Base-by-base conservation (phyloP, 169 alveolate genomes). In the Eimeria acervulina region DNA sequence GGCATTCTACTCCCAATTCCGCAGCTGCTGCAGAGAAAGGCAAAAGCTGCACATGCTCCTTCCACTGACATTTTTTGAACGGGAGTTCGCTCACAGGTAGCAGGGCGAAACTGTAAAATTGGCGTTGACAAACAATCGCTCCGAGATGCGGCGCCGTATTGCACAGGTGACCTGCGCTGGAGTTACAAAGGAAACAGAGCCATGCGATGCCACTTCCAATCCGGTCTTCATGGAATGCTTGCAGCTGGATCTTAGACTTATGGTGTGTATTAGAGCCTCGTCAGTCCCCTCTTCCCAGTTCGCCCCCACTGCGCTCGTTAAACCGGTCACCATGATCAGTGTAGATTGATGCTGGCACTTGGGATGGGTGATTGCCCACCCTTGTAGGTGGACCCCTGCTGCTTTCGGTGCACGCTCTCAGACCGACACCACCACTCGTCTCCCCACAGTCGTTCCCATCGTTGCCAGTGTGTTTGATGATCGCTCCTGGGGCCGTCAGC, bases 191-290 rank as follows among this genome's bases (percentile, higher is more conserved):
- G 97, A 97, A 38, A 97, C 98, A 21, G 97, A 97, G 13, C 96
- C 97, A 51, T 96, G 93, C 63, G 94, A 94, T 42, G 96, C 96
- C 84, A 97, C 96, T 36, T 96, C 97, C 59, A 96, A 97, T 74
- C 99, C 99, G 59, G 98, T 97, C 44, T 98, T 95, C 96, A 95
- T 98, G 97, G 98, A 98, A 81, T 98, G 99, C 70, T 80, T 98
- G 80, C 95, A 95, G 76, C 95, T 97, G 78, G 97, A 97, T 23
- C 38, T 91, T 59, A 66, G 95, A 31, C 66, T 95, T 8, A 91
- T 74, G 95, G 97, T 95, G 88, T 10, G 93, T 4, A 2, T 38
- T 51, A 33, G 80, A n/a, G 28, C 47, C 47, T 12, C 83, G 3
- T 33, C 31, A 36, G n/a, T 36, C 51, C 81, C 78, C 83, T 36